Evolutionary conservation across 2,329 filamentous ascomycete species (phyloP).

Genomic region (Talaromyces funiculosus): DNA sequence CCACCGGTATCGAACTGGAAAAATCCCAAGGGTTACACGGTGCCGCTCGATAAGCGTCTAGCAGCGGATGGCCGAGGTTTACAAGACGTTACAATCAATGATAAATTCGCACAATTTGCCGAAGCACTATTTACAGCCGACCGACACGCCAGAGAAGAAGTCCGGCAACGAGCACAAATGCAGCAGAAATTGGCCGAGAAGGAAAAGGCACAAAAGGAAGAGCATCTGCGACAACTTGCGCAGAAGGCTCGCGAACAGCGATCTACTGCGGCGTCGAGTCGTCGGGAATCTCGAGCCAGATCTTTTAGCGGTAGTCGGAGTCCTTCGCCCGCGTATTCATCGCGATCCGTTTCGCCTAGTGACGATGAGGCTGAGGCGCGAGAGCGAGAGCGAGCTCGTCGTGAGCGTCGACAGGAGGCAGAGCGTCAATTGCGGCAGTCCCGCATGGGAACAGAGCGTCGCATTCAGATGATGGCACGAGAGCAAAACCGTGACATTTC

Average conservation of each 20-base stretch:
- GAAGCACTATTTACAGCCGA: conserved; percentile 94
- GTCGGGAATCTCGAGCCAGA: conserved; percentile 40
- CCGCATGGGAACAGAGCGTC: conserved; percentile 88
- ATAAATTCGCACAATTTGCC: conserved; percentile 95
- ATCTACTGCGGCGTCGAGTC: conserved; percentile 47
- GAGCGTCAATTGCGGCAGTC: conserved; percentile 88
- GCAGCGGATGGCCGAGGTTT: conserved; percentile 87
- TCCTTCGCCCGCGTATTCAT: conserved; percentile 37
- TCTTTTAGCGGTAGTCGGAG: conserved; percentile 43
- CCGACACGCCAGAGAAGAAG: conserved; percentile 89
- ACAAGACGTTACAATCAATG: conserved; percentile 93
- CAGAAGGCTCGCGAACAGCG: conserved; percentile 88
- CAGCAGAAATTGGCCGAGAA: conserved; percentile 94
- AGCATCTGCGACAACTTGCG: conserved; percentile 78
- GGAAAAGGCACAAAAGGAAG: conserved; percentile 91
- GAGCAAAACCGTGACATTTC: conserved; percentile 96
- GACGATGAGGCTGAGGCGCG: conserved; percentile 62
- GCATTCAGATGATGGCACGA: conserved; percentile 85
- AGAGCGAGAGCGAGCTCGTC: conserved; percentile 70
- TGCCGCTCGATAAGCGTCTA: conserved; percentile 89
- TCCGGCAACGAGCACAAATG: conserved; percentile 87
- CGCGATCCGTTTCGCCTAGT: conserved; percentile 43
- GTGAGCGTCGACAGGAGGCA: conserved; percentile 72
- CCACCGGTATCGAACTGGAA: conserved; percentile 98
- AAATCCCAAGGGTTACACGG: conserved; percentile 97